Base-by-base conservation (phyloP, 2,329 filamentous ascomycete genomes). In the Ceratocystis cubensis region DNA sequence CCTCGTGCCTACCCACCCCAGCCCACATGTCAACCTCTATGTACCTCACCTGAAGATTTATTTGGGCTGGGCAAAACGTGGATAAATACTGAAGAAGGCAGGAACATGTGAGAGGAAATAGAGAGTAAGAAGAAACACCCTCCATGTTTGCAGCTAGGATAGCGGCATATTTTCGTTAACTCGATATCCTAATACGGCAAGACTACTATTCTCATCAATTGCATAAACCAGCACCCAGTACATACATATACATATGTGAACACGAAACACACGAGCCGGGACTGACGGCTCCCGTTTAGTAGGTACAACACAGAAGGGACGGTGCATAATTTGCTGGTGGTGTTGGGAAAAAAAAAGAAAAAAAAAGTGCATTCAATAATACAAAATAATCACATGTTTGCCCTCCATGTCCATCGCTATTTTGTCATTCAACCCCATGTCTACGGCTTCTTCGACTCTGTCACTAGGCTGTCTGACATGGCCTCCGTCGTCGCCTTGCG, bases 401-500 rank as follows among this genome's bases (percentile, higher is more conserved):
- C 50, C 50, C n/a, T n/a, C 56, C 56, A 33, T 37, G 13, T 8
- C 25, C 56, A 15, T 37, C 56, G 30, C 30, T 20, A 59, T 59
- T 59, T 30, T 59, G 30, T n/a, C 13, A n/a, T 15, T 33, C 56
- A 59, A 37, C 37, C 41, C 45, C 41, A 41, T 30, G 33, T 37
- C 20, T 57, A 56, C 6, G 17, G 41, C 57, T 65, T 65, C 69
- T 74, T 75, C 69, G 77, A 74, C 22, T 72, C 70, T 50, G 78
- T 77, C 50, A 82, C 79, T 67, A 84, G 72, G 69, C 77, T 83
- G 48, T 84, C 82, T 8, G 80, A 76, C 81, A 84, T 84, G 15
- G 82, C 82, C 73, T 84, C 82, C 10, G 81, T 81, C 30, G 87
- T 84, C 1, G 84, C 85, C 74, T 86, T 82, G 78, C 86, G 88